These are phyloP conservation scores for Bidens hawaiensis DNA, from an alignment of 140 eudicot species.

Conservation along the genomic window DNA sequence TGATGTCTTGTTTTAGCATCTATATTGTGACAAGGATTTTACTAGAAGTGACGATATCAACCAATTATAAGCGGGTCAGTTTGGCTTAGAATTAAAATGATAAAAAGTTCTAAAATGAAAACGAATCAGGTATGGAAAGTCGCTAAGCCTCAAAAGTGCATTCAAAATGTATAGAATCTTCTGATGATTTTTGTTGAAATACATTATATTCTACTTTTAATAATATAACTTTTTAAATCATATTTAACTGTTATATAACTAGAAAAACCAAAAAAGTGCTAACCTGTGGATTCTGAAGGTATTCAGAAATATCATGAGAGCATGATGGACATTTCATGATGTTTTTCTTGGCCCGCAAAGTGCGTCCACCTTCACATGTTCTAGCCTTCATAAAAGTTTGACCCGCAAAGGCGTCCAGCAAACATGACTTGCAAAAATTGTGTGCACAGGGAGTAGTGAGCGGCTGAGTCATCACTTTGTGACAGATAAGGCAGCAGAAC, in stretches of 20 bases:
- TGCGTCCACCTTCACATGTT: constrained; percentile 58
- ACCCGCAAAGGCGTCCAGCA: constrained; percentile 65
- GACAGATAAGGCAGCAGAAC: constrained; percentile 68
- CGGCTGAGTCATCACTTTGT: constrained; percentile 64
- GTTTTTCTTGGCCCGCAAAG: constrained; percentile 67
- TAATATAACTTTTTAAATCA: not conserved
- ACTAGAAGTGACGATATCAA: not conserved
- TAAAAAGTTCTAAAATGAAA: not conserved
- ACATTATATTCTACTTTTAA: not conserved
- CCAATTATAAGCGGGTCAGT: not conserved
- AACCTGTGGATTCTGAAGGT: constrained; percentile 83
- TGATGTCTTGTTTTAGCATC: not conserved
- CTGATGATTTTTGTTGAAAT: not conserved
- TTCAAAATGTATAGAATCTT: not conserved
- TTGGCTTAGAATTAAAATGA: not conserved
- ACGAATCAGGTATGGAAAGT: not conserved
- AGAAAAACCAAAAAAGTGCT: not conserved
- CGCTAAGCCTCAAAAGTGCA: not conserved
- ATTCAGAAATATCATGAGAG: constrained; percentile 76
- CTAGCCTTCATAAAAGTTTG: constrained; percentile 61
- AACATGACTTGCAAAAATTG: constrained; percentile 75
- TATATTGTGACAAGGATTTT: not conserved
- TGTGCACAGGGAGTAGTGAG: constrained; percentile 92
- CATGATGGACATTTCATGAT: constrained; percentile 89
- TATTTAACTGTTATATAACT: not conserved